Evolutionary conservation across 345 rosid genomes (phyloP).

Genomic region (Raphanus raphanistrum): DNA sequence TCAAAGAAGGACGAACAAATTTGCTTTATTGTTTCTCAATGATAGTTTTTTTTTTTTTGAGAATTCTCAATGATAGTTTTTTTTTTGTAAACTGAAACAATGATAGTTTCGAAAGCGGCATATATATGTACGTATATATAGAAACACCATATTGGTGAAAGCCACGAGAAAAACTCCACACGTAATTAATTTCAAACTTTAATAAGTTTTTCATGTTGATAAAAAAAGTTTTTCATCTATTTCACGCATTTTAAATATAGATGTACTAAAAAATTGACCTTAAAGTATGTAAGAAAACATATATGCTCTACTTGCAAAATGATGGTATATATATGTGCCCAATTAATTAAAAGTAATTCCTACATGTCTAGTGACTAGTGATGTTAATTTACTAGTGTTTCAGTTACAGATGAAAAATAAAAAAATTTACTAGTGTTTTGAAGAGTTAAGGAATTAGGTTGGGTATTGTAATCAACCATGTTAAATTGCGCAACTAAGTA

Average conservation of each 20-base stretch:
- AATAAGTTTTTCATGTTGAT: neutral
- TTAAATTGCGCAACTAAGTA: neutral
- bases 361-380: neutral
- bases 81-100: no score
- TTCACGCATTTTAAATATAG: conserved; percentile 1
- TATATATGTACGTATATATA: conserved; percentile 29
- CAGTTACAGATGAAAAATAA: no score
- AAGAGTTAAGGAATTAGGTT: neutral
- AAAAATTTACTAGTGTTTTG: neutral
- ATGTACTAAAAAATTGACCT: neutral
- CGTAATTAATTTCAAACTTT: conserved; percentile 29
- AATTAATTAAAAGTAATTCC: neutral
- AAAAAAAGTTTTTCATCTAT: conserved; percentile 4
- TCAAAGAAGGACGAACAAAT: neutral
- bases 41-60: no score
- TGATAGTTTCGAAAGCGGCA: conserved; percentile 24
- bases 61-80: no score
- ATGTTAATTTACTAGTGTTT: neutral
- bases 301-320: conserved; percentile 18
- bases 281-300: neutral
- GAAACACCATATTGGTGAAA: conserved; percentile 39
- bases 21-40: conserved; percentile 7
- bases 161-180: conserved; percentile 42
- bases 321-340: neutral
- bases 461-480: neutral